These are phyloP conservation scores for Macrolepiota albuminosa DNA, from an alignment of 768 basidiomycete genomes.

Conservation along the genomic window DNA sequence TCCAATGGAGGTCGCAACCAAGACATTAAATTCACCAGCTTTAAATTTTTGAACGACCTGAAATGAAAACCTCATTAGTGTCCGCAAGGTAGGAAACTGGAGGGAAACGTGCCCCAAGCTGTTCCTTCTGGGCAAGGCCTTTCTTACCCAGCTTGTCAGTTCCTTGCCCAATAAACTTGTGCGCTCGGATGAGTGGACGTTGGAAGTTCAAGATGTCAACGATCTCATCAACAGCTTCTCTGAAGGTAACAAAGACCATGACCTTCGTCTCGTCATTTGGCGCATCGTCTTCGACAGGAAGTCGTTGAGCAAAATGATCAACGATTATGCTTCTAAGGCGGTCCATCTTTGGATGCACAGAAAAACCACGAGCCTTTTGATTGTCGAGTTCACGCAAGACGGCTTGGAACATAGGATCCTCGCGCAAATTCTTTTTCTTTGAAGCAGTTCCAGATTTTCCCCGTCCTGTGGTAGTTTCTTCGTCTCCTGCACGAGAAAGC, in stretches of 20 bases:
- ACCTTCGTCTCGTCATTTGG: conserved; percentile 53
- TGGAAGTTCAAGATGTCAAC: conserved; percentile 75
- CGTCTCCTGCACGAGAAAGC: conserved; percentile 34
- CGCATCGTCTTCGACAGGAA: conserved; percentile 35
- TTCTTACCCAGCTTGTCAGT: conserved; percentile 80
- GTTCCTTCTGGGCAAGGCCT: conserved; percentile 88
- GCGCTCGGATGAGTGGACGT: conserved; percentile 73
- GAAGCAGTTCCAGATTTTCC: conserved; percentile 32
- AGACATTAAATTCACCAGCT: conserved; percentile 78
- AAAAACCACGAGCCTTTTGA: conserved; percentile 51
- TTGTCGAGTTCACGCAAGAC: conserved; percentile 64
- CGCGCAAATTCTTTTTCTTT: conserved; percentile 42
- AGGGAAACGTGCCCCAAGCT: conserved; percentile 63
- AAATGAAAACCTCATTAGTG: background rate
- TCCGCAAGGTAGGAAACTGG: background rate
- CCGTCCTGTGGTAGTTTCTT: conserved; percentile 22
- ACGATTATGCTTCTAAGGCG: conserved; percentile 68
- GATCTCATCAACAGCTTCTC: conserved; percentile 89
- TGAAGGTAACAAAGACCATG: conserved; percentile 93
- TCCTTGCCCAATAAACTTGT: conserved; percentile 88
- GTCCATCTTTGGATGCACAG: conserved; percentile 90
- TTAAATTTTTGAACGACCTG: conserved; percentile 90
- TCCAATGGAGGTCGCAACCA: conserved; percentile 95
- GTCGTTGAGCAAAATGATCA: conserved; percentile 67
- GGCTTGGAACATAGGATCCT: conserved; percentile 57